Evolutionary conservation across 805 yeast genomes (phyloP), one percentile per base, ranked within the genome.

Genomic region (Candida anglica): DNA sequence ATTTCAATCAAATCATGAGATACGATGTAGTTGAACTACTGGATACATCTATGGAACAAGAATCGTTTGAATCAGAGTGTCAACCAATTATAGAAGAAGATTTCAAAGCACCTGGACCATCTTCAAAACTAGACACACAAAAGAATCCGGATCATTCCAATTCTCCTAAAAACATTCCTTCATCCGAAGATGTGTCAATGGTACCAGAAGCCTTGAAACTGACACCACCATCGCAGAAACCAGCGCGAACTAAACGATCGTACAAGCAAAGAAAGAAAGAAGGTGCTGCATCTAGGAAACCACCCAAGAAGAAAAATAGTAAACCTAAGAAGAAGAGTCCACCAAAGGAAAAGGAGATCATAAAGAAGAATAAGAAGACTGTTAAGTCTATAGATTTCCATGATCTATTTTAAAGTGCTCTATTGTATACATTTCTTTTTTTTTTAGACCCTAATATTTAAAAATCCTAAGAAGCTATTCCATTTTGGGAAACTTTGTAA

Each of bases 1-100:
- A 53, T 30, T 56, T 57, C 27, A 52, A 49, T 19, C 58, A 57
- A 34, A 54, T 57, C n/a, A 37, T 57, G 17, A 42, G 14, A n/a
- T 32, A 42, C 14, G 48, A 48, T 33, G 49, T 50, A 11, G 40
- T 41, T 9, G 41, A 33, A 21, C 32, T 39, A 8, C 19, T 21
- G 20, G 15, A 15, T 10, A n/a, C 24, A 16, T 23, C 25, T 11
- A 29, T 16, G 4, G 8, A 31, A 18, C n/a, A n/a, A n/a, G n/a
- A n/a, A n/a, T n/a, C n/a, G n/a, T n/a, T n/a, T n/a, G n/a, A 19
- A 22, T 5, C 13, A 22, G 14, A n/a, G 4, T 22, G 13, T 8
- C 25, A 22, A 22, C 14, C 10, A 8, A 22, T 22, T 8, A 22
- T 4, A 21, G 14, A 22, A 27, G 27, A 31, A 30, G 30, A 27